A percentile compares a stretch with the other conserved stretches of the same genome.
Conservation (phyloP, 139 green algal genomes). For the Diplosphaera chodatii region DNA sequence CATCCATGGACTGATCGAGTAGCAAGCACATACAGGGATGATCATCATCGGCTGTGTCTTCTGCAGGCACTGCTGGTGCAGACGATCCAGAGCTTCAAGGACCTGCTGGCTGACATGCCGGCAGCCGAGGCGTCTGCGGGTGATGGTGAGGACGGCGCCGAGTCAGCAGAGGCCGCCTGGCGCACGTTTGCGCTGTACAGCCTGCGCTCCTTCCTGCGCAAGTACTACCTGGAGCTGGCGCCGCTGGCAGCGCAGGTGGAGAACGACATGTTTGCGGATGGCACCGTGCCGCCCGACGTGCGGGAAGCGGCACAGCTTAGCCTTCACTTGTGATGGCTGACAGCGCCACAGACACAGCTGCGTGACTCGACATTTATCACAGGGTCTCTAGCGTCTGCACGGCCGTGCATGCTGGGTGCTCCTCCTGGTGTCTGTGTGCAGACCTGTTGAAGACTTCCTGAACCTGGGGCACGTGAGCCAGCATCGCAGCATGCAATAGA, state of each 20-base stretch:
- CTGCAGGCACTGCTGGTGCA: slow-evolving; percentile 1
- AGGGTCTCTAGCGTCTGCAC: no score
- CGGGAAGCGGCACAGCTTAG: background rate
- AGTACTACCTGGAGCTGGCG: background rate
- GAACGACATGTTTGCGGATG: background rate
- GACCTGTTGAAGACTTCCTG: no score
- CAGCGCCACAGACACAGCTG: no score
- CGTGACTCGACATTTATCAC: no score
- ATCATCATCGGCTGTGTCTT: no score
- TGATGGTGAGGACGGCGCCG: background rate
- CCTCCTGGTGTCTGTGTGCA: no score
- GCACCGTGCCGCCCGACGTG: background rate
- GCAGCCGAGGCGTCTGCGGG: no score
- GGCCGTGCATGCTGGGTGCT: no score
- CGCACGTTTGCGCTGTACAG: background rate
- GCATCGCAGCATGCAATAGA: no score
- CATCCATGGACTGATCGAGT: no score
- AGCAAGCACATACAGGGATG: no score
- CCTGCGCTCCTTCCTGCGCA: slow-evolving; percentile 1
- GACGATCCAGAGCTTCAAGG: background rate
- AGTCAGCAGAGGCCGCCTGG: background rate
- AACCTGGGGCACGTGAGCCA: no score
- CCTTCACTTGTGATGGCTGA: background rate
- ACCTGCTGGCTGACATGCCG: background rate
- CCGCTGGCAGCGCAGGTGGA: background rate